Conservation (phyloP, 192 early-diverging fungal genomes). For the Dissophora globulifera region DNA sequence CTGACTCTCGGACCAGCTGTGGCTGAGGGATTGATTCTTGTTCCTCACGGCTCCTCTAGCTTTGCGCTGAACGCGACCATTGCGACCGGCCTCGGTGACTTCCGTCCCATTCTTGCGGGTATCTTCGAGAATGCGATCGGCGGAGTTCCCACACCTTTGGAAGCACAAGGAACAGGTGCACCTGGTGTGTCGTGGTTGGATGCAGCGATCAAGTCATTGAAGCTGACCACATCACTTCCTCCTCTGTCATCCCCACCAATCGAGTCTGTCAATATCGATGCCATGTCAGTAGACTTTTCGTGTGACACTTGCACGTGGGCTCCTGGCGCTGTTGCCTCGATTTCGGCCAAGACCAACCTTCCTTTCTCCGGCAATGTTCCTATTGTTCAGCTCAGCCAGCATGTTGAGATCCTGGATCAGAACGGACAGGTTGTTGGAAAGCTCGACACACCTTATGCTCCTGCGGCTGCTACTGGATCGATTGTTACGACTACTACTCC, state of each 20-base stretch:
- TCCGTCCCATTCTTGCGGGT: not conserved
- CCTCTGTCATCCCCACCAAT: constrained; percentile 33
- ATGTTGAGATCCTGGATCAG: constrained; percentile 53
- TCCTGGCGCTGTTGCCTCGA: constrained; percentile 50
- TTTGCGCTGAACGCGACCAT: constrained; percentile 28
- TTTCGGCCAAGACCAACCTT: constrained; percentile 58
- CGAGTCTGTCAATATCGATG: constrained; percentile 54
- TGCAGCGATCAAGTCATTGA: constrained; percentile 27
- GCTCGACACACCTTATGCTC: constrained; percentile 15
- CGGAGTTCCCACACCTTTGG: constrained; percentile 3
- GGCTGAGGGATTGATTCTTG: constrained; percentile 17
- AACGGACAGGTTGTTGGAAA: constrained; percentile 11
- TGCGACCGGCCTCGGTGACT: constrained; percentile 1
- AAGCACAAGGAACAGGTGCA: constrained; percentile 10
- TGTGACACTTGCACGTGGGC: constrained; percentile 34
- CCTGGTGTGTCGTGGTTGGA: constrained; percentile 45
- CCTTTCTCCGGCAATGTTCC: constrained; percentile 63
- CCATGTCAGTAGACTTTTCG: constrained; percentile 59
- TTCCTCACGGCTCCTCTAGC: constrained; percentile 19
- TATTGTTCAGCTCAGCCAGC: constrained; percentile 57
- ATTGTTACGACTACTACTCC: constrained; percentile 51
- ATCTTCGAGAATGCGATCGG: constrained; percentile 24
- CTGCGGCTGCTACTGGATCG: constrained; percentile 44
- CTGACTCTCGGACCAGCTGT: constrained; percentile 34
- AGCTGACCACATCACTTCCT: constrained; percentile 12